Conservation (phyloP, 352 stramenopile species). For the Aphanomyces euteiches region DNA sequence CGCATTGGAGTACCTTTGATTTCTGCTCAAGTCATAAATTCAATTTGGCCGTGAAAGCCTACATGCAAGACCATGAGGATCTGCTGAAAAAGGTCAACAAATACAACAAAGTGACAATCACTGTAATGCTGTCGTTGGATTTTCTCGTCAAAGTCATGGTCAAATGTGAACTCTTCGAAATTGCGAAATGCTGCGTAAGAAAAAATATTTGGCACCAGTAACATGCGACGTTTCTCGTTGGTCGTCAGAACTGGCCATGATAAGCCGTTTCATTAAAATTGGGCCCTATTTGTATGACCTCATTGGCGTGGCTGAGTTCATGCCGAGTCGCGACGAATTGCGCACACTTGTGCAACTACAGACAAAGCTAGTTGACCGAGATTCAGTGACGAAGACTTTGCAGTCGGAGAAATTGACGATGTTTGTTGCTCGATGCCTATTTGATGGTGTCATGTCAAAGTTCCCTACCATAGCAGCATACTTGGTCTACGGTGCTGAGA, state of each 20-base stretch:
- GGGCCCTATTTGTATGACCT: neutral
- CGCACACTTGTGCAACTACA: neutral
- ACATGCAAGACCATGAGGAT: neutral
- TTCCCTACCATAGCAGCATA: too few species aligned
- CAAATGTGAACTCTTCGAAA: neutral
- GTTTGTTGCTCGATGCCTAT: too few species aligned
- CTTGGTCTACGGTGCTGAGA: too few species aligned
- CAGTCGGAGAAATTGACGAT: too few species aligned
- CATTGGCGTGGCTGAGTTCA: neutral
- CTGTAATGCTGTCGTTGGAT: too few species aligned
- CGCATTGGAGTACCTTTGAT: constrained; percentile 17
- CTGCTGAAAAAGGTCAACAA: neutral
- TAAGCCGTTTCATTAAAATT: neutral
- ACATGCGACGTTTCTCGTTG: neutral
- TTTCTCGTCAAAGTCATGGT: too few species aligned
- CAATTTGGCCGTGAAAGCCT: constrained; percentile 25
- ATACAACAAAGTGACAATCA: too few species aligned
- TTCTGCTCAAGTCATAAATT: constrained; percentile 28
- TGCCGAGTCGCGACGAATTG: neutral
- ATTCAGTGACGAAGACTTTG: too few species aligned
- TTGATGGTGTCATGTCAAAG: too few species aligned
- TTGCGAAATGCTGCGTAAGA: neutral
- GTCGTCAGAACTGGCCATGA: neutral
- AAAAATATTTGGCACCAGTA: neutral
- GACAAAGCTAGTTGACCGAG: too few species aligned